phyloP scores from a whole-genome alignment of 228 moss, liverwort and hornwort species.

The Sphagnum magellanicum region DNA sequence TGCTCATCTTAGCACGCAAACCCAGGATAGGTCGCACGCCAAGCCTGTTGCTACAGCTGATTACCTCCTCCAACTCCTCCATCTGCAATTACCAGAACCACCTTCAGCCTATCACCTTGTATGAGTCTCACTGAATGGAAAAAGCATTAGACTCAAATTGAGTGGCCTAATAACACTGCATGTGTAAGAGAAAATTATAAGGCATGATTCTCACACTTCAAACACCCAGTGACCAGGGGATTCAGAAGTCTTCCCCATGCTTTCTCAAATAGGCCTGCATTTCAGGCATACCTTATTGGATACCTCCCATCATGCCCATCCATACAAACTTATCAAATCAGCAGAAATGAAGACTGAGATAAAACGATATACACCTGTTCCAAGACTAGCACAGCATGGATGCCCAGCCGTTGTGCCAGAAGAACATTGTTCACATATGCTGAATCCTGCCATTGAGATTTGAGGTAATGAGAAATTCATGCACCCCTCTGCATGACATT shows the following conservation, averaged over 20 bases:
- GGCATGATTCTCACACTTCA: no score
- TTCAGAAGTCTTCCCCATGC: no score
- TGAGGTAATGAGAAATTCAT: neutral
- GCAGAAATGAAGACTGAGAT: neutral
- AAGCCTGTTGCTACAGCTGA: constrained; percentile 55
- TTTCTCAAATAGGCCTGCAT: no score
- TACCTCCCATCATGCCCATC: neutral
- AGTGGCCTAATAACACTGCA: no score
- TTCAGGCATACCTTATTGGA: no score
- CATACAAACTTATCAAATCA: neutral
- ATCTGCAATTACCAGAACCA: constrained; percentile 26
- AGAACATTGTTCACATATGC: constrained; percentile 71
- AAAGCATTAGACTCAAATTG: no score
- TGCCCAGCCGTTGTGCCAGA: constrained; percentile 62
- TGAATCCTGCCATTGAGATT: constrained; percentile 38
- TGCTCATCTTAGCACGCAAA: constrained; percentile 72
- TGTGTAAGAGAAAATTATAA: no score
- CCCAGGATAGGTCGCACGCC: constrained; percentile 62
- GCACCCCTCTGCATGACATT: no score
- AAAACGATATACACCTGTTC: constrained; percentile 49
- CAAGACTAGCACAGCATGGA: constrained; percentile 71
- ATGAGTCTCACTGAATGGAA: neutral
- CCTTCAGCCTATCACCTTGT: neutral
- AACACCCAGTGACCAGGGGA: no score
- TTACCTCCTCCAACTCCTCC: constrained; percentile 62